phyloP scores from a whole-genome alignment of 2,329 filamentous ascomycete species.

The Lojkania enalia region DNA sequence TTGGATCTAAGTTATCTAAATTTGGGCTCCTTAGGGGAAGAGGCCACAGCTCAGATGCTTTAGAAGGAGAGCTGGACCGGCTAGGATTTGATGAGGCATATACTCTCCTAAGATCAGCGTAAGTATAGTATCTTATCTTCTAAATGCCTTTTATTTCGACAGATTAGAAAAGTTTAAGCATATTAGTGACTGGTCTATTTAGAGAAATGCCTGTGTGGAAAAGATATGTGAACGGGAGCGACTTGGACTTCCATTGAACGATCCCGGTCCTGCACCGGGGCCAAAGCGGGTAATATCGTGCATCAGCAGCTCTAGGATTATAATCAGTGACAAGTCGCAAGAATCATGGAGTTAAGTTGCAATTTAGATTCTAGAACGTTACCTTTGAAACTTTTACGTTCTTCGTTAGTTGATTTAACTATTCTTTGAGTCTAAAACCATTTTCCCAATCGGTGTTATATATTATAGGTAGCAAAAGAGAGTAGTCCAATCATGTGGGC shows the following conservation, averaged over 20 bases:
- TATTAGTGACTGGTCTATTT: neutral
- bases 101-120: neutral
- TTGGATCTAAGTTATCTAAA: neutral
- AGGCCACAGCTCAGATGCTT: too few species aligned
- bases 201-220: neutral
- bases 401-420: too few species aligned
- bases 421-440: too few species aligned
- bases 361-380: too few species aligned
- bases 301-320: conserved; percentile 5
- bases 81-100: neutral
- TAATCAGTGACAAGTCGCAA: conserved; percentile 3
- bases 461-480: too few species aligned
- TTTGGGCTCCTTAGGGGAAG: neutral
- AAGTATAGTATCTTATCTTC: neutral
- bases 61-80: neutral
- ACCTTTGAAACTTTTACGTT: too few species aligned
- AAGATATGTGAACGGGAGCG: neutral
- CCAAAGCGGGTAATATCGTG: conserved; percentile 7
- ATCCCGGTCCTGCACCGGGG: neutral
- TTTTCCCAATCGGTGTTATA: too few species aligned
- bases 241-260: neutral
- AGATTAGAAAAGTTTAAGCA: neutral
- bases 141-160: neutral
- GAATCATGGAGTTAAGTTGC: conserved; percentile 5
- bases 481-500: too few species aligned